A percentile compares a stretch with the other conserved stretches of the same genome.
Evolutionary conservation across 1,139 yeast genomes (phyloP).

Genomic region (Saccharomyces uvarum): DNA sequence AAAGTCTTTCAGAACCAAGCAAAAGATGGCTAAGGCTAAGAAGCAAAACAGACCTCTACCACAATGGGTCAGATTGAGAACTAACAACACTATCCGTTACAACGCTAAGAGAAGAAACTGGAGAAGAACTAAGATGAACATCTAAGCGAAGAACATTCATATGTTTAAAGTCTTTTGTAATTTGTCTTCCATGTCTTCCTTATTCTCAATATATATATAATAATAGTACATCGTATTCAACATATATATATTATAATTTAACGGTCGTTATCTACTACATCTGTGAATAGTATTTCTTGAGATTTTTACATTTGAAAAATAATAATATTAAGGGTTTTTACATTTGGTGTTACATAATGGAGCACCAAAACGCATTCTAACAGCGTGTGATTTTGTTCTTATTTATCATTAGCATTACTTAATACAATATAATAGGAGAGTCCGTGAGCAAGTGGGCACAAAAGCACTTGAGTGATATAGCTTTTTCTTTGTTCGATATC

Average conservation of each 20-base stretch:
- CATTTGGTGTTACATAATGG: not conserved
- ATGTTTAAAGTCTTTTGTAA: not conserved
- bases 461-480: conserved; percentile 2
- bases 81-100: conserved; percentile 96
- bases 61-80: conserved; percentile 99
- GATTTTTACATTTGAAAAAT: not conserved
- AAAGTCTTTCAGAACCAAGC: conserved; percentile 96
- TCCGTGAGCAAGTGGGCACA: not conserved
- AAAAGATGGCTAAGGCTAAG: conserved; percentile 98
- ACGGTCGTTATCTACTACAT: not conserved
- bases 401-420: not conserved
- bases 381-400: not conserved
- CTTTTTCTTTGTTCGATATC: conserved; percentile 4
- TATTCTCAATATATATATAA: conserved; percentile 7
- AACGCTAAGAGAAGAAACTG: conserved; percentile 99
- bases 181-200: conserved; percentile 5
- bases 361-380: not conserved
- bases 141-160: conserved; percentile 46
- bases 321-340: not conserved
- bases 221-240: conserved; percentile 1
- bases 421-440: not conserved
- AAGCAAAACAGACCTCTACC: conserved; percentile 99
- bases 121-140: conserved; percentile 99
- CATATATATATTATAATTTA: conserved; percentile 4
- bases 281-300: not conserved